These are phyloP conservation scores for Aspergillus baeticus DNA, from an alignment of 495 filamentous ascomycete species.

Conservation along the genomic window DNA sequence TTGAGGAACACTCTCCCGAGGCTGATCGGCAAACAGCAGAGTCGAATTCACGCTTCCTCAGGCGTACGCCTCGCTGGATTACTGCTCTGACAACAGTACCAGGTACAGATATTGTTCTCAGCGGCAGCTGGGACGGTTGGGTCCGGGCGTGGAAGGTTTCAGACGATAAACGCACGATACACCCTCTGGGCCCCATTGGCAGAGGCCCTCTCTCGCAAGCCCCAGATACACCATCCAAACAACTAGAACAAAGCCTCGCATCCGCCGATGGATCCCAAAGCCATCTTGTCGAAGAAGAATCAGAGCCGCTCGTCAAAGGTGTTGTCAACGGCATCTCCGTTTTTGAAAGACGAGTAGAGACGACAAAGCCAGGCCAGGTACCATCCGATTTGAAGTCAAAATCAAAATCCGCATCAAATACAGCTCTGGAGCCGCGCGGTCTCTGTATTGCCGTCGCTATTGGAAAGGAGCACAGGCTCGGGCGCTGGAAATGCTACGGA, in stretches of 20 bases:
- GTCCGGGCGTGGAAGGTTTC: constrained; percentile 83
- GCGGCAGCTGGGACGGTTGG: constrained; percentile 90
- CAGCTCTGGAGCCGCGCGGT: constrained; percentile 50
- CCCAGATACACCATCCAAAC: constrained; percentile 37
- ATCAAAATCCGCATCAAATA: constrained; percentile 55
- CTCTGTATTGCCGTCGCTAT: constrained; percentile 78
- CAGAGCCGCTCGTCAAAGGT: constrained; percentile 57
- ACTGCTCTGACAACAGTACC: constrained; percentile 84
- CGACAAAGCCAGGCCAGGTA: constrained; percentile 23
- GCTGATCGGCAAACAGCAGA: constrained; percentile 56
- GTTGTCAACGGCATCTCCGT: constrained; percentile 83
- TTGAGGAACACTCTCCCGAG: constrained; percentile 73
- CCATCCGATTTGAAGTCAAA: constrained; percentile 29
- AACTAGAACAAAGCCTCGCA: constrained; percentile 36
- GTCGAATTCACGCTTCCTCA: constrained; percentile 46
- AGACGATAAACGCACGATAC: constrained; percentile 77
- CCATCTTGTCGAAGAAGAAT: constrained; percentile 17
- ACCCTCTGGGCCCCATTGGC: constrained; percentile 67
- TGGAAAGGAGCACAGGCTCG: constrained; percentile 82
- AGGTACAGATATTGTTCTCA: constrained; percentile 82
- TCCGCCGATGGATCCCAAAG: constrained; percentile 4
- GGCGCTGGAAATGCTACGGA: constrained; percentile 62
- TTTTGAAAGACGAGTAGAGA: constrained; percentile 60
- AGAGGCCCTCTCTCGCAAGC: constrained; percentile 15
- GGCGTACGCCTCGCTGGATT: constrained; percentile 71